phyloP scores from a whole-genome alignment of 306 rosid genomes.

The Ceratonia siliqua region DNA sequence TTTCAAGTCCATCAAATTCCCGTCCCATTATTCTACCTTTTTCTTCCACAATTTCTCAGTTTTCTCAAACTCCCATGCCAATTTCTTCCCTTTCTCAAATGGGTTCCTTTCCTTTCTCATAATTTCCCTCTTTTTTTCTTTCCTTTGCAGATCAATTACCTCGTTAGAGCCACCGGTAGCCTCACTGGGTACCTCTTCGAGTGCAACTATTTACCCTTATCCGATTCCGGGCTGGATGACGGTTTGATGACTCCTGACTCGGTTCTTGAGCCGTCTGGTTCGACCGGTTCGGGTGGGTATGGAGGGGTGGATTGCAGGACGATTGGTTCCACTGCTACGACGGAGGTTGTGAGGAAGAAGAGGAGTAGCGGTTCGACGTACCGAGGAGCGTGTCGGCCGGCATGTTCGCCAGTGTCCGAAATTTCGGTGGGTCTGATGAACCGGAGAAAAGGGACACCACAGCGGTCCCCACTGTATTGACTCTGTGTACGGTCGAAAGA shows the following conservation, averaged over 20 bases:
- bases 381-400: conserved; percentile 52
- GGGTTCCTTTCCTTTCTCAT: not conserved
- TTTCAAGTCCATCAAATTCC: not conserved
- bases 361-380: conserved; percentile 44
- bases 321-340: conserved; percentile 69
- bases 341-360: conserved; percentile 69
- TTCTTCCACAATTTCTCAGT: not conserved
- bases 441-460: conserved; percentile 83
- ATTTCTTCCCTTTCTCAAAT: not conserved
- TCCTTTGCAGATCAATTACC: conserved; percentile 53
- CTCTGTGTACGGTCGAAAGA: conserved; percentile 8
- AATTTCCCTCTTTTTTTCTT: not conserved
- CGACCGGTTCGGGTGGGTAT: conserved; percentile 70
- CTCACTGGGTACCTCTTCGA: conserved; percentile 55
- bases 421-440: conserved; percentile 60
- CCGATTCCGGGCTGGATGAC: conserved; percentile 63
- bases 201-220: conserved; percentile 68
- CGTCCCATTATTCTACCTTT: not conserved
- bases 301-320: conserved; percentile 52
- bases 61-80: not conserved
- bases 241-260: conserved; percentile 74
- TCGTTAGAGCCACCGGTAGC: conserved; percentile 50
- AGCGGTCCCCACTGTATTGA: conserved; percentile 85
- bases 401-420: conserved; percentile 48
- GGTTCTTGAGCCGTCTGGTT: conserved; percentile 70